Percentiles rank a stretch among this genome's conserved stretches.
phyloP scores from a whole-genome alignment of 768 basidiomycete genomes.

The Russula sp. region DNA sequence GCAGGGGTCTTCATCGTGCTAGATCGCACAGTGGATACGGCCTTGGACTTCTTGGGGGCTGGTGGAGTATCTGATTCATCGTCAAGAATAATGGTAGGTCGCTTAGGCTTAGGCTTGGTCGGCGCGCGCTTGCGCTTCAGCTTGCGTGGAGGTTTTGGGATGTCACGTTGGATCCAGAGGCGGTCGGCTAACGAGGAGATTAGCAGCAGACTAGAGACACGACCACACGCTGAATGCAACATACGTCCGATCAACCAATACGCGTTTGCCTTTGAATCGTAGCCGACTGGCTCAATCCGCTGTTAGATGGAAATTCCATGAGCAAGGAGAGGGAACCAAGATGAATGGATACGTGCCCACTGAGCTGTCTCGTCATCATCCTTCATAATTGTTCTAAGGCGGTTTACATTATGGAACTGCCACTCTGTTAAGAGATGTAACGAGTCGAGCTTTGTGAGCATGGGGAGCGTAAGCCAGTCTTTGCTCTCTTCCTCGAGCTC shows the following conservation, averaged over 20 bases:
- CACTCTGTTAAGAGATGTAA: slow-evolving; percentile 71
- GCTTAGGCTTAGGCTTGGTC: slow-evolving; percentile 27
- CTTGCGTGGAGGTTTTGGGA: slow-evolving; percentile 39
- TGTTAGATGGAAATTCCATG: slow-evolving; percentile 26
- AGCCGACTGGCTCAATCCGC: slow-evolving; percentile 83
- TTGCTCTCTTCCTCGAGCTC: slow-evolving; percentile 35
- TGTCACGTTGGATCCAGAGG: slow-evolving; percentile 77
- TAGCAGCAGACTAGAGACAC: not conserved
- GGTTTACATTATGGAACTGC: slow-evolving; percentile 76
- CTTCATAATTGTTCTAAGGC: slow-evolving; percentile 66
- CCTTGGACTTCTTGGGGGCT: slow-evolving; percentile 24
- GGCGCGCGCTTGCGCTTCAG: slow-evolving; percentile 36
- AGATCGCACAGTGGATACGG: slow-evolving; percentile 7
- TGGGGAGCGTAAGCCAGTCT: slow-evolving; percentile 66
- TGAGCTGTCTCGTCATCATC: slow-evolving; percentile 67
- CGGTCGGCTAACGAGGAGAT: slow-evolving; percentile 51
- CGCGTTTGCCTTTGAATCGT: slow-evolving; percentile 67
- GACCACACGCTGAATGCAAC: slow-evolving; percentile 22
- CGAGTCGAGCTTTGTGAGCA: slow-evolving; percentile 67
- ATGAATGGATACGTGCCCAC: slow-evolving; percentile 50
- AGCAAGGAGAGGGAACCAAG: not conserved
- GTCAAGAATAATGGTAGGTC: slow-evolving; percentile 18
- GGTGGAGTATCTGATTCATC: slow-evolving; percentile 24
- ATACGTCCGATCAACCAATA: slow-evolving; percentile 83
- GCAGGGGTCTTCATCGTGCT: slow-evolving; percentile 7